These are phyloP conservation scores for Aureobasidium lini DNA, from an alignment of 2,329 filamentous ascomycete species.

Conservation along the genomic window DNA sequence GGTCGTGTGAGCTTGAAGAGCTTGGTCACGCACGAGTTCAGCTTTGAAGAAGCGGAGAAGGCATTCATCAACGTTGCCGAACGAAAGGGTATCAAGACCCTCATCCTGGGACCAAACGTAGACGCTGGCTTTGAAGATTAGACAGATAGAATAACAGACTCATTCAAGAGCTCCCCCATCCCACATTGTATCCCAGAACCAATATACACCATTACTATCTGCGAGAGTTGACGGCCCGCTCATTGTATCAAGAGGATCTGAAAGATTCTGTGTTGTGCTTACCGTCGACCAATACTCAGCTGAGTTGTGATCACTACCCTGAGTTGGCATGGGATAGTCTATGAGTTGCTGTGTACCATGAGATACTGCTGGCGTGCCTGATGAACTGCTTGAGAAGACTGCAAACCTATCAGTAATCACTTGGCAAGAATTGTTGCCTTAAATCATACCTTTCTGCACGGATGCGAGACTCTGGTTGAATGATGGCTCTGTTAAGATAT, in stretches of 20 bases:
- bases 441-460: slow-evolving; percentile 8
- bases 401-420: neutral
- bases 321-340: neutral
- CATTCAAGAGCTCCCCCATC: neutral
- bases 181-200: neutral
- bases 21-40: slow-evolving; percentile 34
- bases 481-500: neutral
- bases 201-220: neutral
- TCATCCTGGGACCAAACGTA: too few species aligned
- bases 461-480: slow-evolving; percentile 7
- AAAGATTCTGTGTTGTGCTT: neutral
- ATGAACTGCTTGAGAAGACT: neutral
- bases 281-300: neutral
- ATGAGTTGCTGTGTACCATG: neutral
- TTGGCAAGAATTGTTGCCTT: neutral
- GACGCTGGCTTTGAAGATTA: slow-evolving; percentile 23
- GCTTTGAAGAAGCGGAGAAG: slow-evolving; percentile 41
- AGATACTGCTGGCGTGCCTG: neutral
- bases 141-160: too few species aligned
- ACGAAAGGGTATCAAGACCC: too few species aligned
- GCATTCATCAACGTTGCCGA: slow-evolving; percentile 30
- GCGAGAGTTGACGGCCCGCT: neutral
- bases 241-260: neutral
- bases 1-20: slow-evolving; percentile 37
- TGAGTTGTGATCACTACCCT: neutral